These are phyloP conservation scores for Penicillium sp. DNA, from an alignment of 2,329 filamentous ascomycete species.

Conservation along the genomic window DNA sequence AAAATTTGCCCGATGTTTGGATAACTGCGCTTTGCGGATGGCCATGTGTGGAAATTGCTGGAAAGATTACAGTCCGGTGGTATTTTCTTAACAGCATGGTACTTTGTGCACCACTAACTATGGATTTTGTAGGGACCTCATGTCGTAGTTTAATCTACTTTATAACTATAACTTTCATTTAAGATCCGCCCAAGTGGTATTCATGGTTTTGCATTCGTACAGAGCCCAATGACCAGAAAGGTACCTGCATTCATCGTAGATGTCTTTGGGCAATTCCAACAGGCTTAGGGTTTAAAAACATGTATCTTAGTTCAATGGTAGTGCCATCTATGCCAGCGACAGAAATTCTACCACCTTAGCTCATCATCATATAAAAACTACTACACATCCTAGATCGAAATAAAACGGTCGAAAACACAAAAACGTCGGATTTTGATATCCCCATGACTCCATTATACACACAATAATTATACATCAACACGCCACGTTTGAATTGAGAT, in stretches of 20 bases:
- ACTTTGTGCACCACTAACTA: neutral
- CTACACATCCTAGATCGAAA: neutral
- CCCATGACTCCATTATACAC: neutral
- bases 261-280: neutral
- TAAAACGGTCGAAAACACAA: neutral
- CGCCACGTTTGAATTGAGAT: neutral
- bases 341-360: neutral
- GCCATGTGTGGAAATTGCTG: neutral
- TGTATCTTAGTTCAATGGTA: no score
- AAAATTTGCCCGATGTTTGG: neutral
- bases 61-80: neutral
- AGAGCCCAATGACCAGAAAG: neutral
- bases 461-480: slow-evolving; percentile 10
- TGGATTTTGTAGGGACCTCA: neutral
- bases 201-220: neutral
- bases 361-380: no score
- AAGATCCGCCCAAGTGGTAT: no score
- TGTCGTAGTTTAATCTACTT: neutral
- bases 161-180: neutral
- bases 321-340: neutral
- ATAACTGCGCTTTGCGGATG: neutral
- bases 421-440: neutral
- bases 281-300: no score
- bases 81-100: neutral
- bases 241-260: neutral